Base-by-base conservation (phyloP, 2,329 filamentous ascomycete species). In the Penicillium fuscoglaucum region DNA sequence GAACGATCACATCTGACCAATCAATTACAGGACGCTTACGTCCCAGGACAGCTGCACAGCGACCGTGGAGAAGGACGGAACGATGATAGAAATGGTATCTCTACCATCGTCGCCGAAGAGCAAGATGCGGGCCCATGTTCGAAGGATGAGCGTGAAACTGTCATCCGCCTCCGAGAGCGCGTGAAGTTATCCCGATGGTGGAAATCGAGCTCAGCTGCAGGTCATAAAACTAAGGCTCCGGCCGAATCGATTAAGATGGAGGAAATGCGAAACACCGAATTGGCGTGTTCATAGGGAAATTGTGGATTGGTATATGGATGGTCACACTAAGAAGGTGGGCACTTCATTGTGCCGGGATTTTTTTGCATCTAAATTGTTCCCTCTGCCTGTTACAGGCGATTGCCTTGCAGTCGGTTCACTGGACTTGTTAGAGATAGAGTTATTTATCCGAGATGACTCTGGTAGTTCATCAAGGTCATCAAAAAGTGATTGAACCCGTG, bases 251-350 rank as follows among this genome's bases (percentile, higher is more conserved):
- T 52, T 10, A 13, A 44, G 39, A 43, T 54, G 52, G 35, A 54
- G 10, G 51, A 56, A 35, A 43, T 37, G 13, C 13, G 43, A 45
- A 56, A 39, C 37, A n/a, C 52, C 26, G 31, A 24, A 45, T 31
- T 29, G 37, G 48, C 21, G 7, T 46, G 21, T 26, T 53, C 15
- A 19, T 44, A 58, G 48, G 45, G 41, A 50, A 37, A 43, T 41
- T 53, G 31, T 55, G 52, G 24, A 24, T 43, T 52, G 43, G 8
- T 40, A n/a, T 7, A 40, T 43, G 49, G 15, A 45, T 48, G 13
- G 55, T 76, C 69, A 78, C 35, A 76, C 59, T 45, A 79, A 57
- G 68, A 79, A 80, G 49, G 74, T 78, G 39, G 78, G 78, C 45
- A 79, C 75, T 66, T 79, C 74, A 57, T 74, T 75, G 39, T 77